Evolutionary conservation across 805 yeast genomes (phyloP), one percentile per base, ranked within the genome.

Genomic region (Wickerhamiella sorbophila): DNA sequence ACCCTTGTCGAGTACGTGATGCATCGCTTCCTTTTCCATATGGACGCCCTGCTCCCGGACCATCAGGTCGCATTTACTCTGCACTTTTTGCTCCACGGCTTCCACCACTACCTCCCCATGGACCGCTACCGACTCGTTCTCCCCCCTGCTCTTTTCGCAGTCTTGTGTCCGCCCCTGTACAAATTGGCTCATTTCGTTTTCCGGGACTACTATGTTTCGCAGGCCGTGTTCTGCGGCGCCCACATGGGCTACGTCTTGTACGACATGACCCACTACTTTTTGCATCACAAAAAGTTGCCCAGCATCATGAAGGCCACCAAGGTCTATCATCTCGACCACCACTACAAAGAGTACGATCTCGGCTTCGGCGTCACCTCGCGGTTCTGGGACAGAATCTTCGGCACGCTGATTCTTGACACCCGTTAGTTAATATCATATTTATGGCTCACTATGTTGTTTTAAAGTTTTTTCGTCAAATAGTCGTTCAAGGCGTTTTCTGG

Each of bases 81-180:
- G 34, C 99, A 91, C 62, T 91, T 91, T 69, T 61, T 86, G 44
- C 67, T 88, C 50, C 99, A 91, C 55, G 99, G 99, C 44, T 80
- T 87, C 40, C 99, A 91, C 61, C 99, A 91, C 62, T 91, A 83
- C 61, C 70, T 91, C 52, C 99, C 99, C 48, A 91, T 93, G 98
- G 99, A 91, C 65, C 74, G 74, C 46, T 68, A 75, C 59, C 76
- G 99, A 59, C 72, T 91, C 54, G 99, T 91, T 31, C 80, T 91
- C 82, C 99, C 99, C 2, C 99, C 99, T 39, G 70, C 96, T 0
- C 65, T 91, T 56, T 79, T 88, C 49, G 48, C 79, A 14, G 62
- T 72, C 2, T 64, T 91, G 48, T 77, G 85, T 38, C 72, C 69
- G 32, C 99, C 99, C 36, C 72, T 91, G 62, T 83, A 82, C 64